Evolutionary conservation across 345 rosid species (phyloP).

Genomic region (Gossypium bickii): DNA sequence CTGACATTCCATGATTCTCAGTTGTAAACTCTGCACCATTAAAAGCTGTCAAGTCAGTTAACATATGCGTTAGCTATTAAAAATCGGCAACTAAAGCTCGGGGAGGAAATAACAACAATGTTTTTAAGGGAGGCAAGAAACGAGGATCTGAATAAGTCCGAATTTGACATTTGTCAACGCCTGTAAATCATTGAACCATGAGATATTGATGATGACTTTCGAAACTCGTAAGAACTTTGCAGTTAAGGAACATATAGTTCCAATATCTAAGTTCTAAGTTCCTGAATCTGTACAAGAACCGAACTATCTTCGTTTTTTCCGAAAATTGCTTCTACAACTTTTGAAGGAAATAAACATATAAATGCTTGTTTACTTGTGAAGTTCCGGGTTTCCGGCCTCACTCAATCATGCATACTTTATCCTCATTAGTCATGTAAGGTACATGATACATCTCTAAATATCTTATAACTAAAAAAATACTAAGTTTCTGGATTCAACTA

Average conservation of each 20-base stretch:
- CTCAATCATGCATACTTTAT: not conserved
- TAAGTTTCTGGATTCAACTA: not conserved
- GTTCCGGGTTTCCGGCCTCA: not conserved
- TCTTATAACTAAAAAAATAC: not conserved
- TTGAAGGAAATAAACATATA: not conserved
- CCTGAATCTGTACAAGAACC: constrained; percentile 1
- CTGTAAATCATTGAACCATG: not conserved
- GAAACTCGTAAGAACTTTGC: constrained; percentile 2
- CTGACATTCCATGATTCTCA: constrained; percentile 79
- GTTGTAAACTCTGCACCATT: constrained; percentile 74
- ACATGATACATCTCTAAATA: not conserved
- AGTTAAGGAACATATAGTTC: not conserved
- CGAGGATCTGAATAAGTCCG: not conserved
- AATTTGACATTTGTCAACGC: not conserved
- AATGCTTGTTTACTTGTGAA: not conserved
- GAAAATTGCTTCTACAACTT: not conserved
- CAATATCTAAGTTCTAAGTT: not conserved
- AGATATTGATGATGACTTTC: not conserved
- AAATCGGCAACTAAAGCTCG: not conserved
- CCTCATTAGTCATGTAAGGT: not conserved
- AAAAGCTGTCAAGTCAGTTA: constrained; percentile 43
- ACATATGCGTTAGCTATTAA: constrained; percentile 33
- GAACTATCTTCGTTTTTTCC: not conserved
- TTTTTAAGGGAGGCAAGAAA: not conserved
- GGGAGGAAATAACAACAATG: not conserved